Evolutionary conservation across 305 asterid genomes (phyloP).

Genomic region (Ilex paraguariensis): DNA sequence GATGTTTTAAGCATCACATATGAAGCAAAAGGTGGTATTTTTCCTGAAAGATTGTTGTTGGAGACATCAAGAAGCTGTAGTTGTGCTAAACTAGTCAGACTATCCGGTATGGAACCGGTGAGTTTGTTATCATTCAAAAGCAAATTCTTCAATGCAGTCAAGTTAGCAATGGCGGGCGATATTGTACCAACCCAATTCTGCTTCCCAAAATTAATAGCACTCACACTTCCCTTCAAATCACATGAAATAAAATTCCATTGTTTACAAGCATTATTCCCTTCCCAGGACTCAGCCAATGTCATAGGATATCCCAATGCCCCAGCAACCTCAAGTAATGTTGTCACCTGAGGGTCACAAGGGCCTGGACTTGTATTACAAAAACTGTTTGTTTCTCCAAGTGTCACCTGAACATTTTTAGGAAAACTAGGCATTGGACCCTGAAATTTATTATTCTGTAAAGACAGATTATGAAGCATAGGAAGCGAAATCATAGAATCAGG

Average conservation of each 20-base stretch:
- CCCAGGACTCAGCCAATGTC: slow-evolving; percentile 58
- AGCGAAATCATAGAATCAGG: slow-evolving; percentile 53
- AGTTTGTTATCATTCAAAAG: slow-evolving; percentile 51
- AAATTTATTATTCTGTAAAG: slow-evolving; percentile 59
- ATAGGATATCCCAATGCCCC: slow-evolving; percentile 50
- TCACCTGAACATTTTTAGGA: slow-evolving; percentile 27
- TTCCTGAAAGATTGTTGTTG: slow-evolving; percentile 72
- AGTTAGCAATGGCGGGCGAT: slow-evolving; percentile 49
- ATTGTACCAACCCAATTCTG: slow-evolving; percentile 59
- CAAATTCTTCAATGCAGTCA: slow-evolving; percentile 40
- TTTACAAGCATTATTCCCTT: slow-evolving; percentile 63
- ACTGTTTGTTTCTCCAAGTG: slow-evolving; percentile 43
- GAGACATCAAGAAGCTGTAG: slow-evolving; percentile 61
- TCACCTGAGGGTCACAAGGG: slow-evolving; percentile 71
- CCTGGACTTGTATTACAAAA: slow-evolving; percentile 63
- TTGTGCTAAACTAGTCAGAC: slow-evolving; percentile 35
- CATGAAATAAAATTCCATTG: slow-evolving; percentile 59
- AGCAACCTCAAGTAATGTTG: slow-evolving; percentile 45
- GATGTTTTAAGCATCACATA: slow-evolving; percentile 29
- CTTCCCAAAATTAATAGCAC: slow-evolving; percentile 43
- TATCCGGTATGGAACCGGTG: slow-evolving; percentile 52
- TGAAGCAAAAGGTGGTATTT: slow-evolving; percentile 45
- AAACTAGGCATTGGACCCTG: slow-evolving; percentile 79
- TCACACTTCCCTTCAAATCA: slow-evolving; percentile 40
- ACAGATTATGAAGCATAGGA: slow-evolving; percentile 37